These are phyloP conservation scores for Punica granatum DNA, from an alignment of 345 rosid genomes.

Conservation along the genomic window DNA sequence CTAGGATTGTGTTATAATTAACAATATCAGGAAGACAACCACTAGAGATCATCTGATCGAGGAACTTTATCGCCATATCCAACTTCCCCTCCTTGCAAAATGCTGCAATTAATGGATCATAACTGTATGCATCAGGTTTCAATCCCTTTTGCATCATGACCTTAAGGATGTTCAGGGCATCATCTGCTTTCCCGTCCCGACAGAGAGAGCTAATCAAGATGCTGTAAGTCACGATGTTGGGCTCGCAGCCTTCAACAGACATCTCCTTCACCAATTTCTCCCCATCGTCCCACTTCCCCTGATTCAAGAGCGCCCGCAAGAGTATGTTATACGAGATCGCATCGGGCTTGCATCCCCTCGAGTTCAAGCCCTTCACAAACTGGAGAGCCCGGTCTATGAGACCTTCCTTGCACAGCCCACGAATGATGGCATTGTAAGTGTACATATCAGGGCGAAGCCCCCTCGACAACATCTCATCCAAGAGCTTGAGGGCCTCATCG, in stretches of 20 bases:
- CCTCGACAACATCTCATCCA: slow-evolving; percentile 67
- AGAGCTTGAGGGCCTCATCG: slow-evolving; percentile 56
- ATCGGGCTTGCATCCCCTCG: slow-evolving; percentile 57
- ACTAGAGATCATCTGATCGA: slow-evolving; percentile 63
- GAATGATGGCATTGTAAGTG: slow-evolving; percentile 58
- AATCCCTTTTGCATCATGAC: slow-evolving; percentile 54
- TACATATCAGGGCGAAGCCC: slow-evolving; percentile 64
- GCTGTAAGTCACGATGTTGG: slow-evolving; percentile 68
- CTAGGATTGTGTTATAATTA: slow-evolving; percentile 67
- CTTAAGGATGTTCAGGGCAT: slow-evolving; percentile 51
- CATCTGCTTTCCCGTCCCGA: slow-evolving; percentile 55
- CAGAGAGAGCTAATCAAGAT: slow-evolving; percentile 58
- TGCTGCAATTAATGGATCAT: slow-evolving; percentile 78
- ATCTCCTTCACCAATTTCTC: slow-evolving; percentile 57
- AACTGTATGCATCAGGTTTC: slow-evolving; percentile 64
- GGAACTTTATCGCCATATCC: slow-evolving; percentile 64
- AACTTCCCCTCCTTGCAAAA: slow-evolving; percentile 62
- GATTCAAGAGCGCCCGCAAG: slow-evolving; percentile 49
- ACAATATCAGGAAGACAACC: slow-evolving; percentile 82
- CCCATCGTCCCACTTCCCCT: slow-evolving; percentile 67
- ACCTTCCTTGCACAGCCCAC: slow-evolving; percentile 74
- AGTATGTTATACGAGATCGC: slow-evolving; percentile 60
- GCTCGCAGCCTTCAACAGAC: slow-evolving; percentile 43
- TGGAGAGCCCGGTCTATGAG: slow-evolving; percentile 49
- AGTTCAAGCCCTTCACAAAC: slow-evolving; percentile 39